These are phyloP conservation scores for Neopestalotiopsis rosae DNA, from an alignment of 2,329 filamentous ascomycete genomes.

Conservation along the genomic window DNA sequence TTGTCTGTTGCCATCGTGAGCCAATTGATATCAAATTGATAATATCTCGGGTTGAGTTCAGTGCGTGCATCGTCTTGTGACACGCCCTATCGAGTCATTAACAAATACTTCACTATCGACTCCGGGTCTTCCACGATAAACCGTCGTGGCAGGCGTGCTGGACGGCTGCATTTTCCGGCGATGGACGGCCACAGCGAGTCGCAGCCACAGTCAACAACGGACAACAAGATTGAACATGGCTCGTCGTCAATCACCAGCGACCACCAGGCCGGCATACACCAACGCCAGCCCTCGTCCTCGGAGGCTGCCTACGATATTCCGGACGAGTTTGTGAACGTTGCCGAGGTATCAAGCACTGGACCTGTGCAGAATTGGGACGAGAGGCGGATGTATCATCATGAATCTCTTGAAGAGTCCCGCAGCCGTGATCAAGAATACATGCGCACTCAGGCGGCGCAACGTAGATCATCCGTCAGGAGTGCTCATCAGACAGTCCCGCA, in stretches of 20 bases:
- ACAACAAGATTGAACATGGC: not conserved
- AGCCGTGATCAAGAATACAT: constrained; percentile 32
- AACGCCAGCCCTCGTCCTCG: constrained; percentile 24
- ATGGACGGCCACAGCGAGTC: not conserved
- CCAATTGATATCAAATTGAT: constrained; percentile 27
- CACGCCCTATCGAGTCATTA: too few species aligned
- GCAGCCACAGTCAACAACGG: not conserved
- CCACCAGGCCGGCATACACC: constrained; percentile 4
- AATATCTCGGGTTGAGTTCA: constrained; percentile 21
- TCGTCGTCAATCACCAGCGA: not conserved
- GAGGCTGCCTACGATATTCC: constrained; percentile 41
- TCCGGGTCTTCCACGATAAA: not conserved
- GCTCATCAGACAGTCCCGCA: constrained; percentile 8
- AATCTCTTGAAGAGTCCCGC: constrained; percentile 44
- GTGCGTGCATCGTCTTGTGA: constrained; percentile 6
- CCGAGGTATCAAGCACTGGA: constrained; percentile 47
- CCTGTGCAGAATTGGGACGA: constrained; percentile 51
- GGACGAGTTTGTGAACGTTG: constrained; percentile 46
- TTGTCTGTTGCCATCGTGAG: not conserved
- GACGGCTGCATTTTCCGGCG: not conserved
- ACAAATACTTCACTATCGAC: too few species aligned
- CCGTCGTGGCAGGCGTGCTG: not conserved
- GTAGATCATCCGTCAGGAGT: constrained; percentile 16
- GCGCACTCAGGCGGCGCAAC: constrained; percentile 19
- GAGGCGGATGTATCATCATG: constrained; percentile 40